Evolutionary conservation across 106 monocot genomes (phyloP), one percentile per base, ranked within the genome.

Genomic region (Posidonia australis): DNA sequence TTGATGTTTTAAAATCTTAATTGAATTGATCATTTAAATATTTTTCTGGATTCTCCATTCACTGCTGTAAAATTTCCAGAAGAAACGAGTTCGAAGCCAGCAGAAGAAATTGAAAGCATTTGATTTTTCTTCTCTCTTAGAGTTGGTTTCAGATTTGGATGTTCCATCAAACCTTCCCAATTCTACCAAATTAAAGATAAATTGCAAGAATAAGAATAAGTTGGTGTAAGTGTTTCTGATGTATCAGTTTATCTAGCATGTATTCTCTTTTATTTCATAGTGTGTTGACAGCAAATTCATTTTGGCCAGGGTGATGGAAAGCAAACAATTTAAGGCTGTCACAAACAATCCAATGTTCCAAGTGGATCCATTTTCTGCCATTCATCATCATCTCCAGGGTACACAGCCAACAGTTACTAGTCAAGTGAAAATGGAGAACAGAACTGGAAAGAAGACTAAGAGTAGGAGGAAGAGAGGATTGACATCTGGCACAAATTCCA

Each of bases 61-160:
- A 4, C 7, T 36, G 36, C 7, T 2, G 2, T 7, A 36, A 36
- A 36, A 36, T 43, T 43, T 62, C 49, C 77, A 91, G 81, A 86
- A 83, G 54, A 86, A 71, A 60, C 80, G 32, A 75, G 58, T 62
- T 13, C 65, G 83, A 64, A 79, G 63, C 41, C 78, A 83, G 5
- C 67, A 86, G 63, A 91, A 76, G 74, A 91, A 87, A 60, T 24
- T 84, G 54, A 91, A 77, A 70, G 78, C 77, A 29, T 91, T 84
- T 56, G 81, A 91, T 75, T 72, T 91, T 30, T 84, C 84, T 17
- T 46, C 62, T 20, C 91, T 91, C 3, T 58, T 81, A 9, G 79
- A 86, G 19, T 70, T 74, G 53, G 81, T 91, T 77, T 86, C 78
- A 58, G 64, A 64, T 64, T 42, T 62, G 20, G 5, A 36, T 11